Evolutionary conservation across 495 filamentous ascomycete genomes (phyloP), one percentile per base, ranked within the genome.

Genomic region (Penicillium angulare): DNA sequence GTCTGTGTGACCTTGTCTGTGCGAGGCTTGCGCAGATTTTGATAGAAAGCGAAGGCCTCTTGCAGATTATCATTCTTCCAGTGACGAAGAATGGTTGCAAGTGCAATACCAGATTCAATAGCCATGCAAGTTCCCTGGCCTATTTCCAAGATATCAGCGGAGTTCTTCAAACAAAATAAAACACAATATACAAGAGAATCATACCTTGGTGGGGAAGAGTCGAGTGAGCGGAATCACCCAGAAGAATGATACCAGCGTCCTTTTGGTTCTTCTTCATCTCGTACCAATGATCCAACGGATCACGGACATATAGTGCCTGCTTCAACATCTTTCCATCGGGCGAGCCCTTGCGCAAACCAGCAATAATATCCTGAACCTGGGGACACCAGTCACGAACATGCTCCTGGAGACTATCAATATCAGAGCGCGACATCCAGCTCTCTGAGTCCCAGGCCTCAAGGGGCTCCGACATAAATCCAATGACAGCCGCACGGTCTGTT

Each of bases 71-170:
- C 53, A 10, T 20, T 47, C 43, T 64, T 64, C 63, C 63, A 66
- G 43, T 66, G 60, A 10, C 53, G 52, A 7, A 66, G 57, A 8
- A 66, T 47, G 6, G 57, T 64, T 12, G 60, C 63, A 7, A 66
- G 60, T 3, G 63, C 63, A 41, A 66, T 59, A 13, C 60, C 63
- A 13, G 63, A 66, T 27, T 66, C 63, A 47, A 66, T 66, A 3
- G 63, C 63, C 63, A 66, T 66, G 31, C 63, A 66, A 13, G 57
- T 64, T 45, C 63, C 63, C 46, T 66, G 63, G 13, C 63, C 62
- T 65, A 35, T 15, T 33, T n/a, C 43, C 20, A 2, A 3, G 4
- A 29, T 33, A 41, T 63, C 33, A 57, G 45, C 23, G 3, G 23
- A 41, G 13, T 20, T 41, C 38, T 35, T 15, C 9, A 27, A 5